Conservation (phyloP, 176 grass and related monocot genomes). For the Hsuehochloa calcarea region DNA sequence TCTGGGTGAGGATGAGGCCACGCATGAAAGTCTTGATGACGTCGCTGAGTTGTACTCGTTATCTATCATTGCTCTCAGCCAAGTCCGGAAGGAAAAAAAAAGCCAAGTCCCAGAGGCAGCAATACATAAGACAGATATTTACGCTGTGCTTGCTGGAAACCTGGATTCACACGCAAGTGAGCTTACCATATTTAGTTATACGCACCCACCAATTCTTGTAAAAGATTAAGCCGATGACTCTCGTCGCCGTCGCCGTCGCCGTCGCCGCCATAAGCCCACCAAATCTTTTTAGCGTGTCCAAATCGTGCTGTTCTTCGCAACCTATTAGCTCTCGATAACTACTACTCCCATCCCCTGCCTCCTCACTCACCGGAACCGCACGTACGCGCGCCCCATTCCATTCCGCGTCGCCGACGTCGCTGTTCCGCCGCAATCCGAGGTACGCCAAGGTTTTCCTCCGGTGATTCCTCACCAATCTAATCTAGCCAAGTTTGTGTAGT, state of each 20-base stretch:
- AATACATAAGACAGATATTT: too few relatives aligned
- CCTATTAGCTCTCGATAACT: background rate
- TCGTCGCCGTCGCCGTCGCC: conserved; percentile 3
- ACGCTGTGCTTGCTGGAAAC: too few relatives aligned
- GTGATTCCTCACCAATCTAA: background rate
- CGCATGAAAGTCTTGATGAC: background rate
- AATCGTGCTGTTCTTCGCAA: background rate
- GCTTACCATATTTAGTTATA: too few relatives aligned
- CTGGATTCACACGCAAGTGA: too few relatives aligned
- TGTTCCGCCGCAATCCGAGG: background rate
- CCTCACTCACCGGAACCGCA: background rate
- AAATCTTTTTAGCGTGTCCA: background rate
- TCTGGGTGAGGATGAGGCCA: background rate
- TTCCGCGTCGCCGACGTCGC: background rate
- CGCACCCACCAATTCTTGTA: too few relatives aligned
- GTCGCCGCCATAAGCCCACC: background rate
- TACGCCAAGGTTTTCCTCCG: background rate
- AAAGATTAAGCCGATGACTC: too few relatives aligned
- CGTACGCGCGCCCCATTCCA: background rate
- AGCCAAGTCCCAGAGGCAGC: too few relatives aligned
- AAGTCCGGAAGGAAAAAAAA: background rate
- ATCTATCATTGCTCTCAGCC: background rate
- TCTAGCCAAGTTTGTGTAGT: background rate
- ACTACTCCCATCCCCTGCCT: background rate
- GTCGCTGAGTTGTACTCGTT: too few relatives aligned